A percentile compares a stretch with the other conserved stretches of the same genome.
Evolutionary conservation across 805 yeast species (phyloP).

Genomic region (Nakazawaea populi): DNA sequence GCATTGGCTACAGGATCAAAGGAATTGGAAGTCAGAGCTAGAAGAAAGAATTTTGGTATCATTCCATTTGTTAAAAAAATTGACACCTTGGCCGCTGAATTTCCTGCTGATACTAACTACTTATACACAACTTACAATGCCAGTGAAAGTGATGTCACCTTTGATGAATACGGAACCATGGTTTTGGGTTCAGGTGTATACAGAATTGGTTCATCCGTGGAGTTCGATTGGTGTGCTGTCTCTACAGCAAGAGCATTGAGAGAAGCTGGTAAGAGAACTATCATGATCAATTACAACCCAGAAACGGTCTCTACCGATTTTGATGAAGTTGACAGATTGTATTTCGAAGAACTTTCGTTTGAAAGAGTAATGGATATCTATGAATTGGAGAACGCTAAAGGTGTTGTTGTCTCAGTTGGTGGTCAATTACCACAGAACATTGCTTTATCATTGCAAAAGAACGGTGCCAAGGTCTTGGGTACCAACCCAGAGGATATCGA

Average conservation of each 20-base stretch:
- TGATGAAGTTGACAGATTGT: constrained; percentile 95
- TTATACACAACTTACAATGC: constrained; percentile 96
- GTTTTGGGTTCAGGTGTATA: constrained; percentile 98
- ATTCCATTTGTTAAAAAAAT: constrained; percentile 94
- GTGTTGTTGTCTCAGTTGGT: constrained; percentile 94
- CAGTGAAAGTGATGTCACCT: constrained; percentile 72
- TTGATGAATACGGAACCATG: constrained; percentile 90
- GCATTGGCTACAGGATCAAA: constrained; percentile 64
- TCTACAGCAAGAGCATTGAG: constrained; percentile 94
- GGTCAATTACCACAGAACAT: constrained; percentile 98
- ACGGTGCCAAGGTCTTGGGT: constrained; percentile 87
- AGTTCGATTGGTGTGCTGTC: constrained; percentile 99
- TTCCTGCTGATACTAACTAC: constrained; percentile 96
- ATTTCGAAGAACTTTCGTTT: constrained; percentile 90
- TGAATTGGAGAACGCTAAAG: constrained; percentile 83
- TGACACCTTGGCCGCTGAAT: constrained; percentile 97
- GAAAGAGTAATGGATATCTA: constrained; percentile 98
- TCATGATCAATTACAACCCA: constrained; percentile 97
- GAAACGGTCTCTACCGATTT: constrained; percentile 98
- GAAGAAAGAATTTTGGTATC: constrained; percentile 75
- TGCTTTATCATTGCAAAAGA: constrained; percentile 73
- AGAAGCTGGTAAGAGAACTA: constrained; percentile 79
- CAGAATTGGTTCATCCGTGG: constrained; percentile 98
- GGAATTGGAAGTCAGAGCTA: constrained; percentile 78
- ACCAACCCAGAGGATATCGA: constrained; percentile 94